Evolutionary conservation across 768 basidiomycete genomes (phyloP).

Genomic region (Suillus discolor): DNA sequence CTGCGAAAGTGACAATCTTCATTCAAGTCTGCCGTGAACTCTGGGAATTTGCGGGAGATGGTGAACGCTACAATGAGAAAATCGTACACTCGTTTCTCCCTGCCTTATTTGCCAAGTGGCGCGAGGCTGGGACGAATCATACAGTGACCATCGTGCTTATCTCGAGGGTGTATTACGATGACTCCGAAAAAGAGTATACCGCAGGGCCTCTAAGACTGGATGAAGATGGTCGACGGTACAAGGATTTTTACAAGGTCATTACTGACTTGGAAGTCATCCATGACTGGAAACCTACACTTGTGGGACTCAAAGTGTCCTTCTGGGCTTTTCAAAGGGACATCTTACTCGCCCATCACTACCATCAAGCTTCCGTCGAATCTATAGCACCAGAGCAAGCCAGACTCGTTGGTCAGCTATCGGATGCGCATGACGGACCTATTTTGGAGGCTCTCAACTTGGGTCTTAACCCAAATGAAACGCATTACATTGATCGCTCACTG

Average conservation of each 20-base stretch:
- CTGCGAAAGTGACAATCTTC: slow-evolving; percentile 90
- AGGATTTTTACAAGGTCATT: slow-evolving; percentile 96
- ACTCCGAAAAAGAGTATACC: slow-evolving; percentile 77
- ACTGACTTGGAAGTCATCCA: slow-evolving; percentile 87
- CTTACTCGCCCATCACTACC: slow-evolving; percentile 85
- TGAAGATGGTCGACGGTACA: slow-evolving; percentile 81
- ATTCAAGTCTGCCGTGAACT: slow-evolving; percentile 96
- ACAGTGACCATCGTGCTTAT: slow-evolving; percentile 94
- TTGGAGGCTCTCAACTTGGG: slow-evolving; percentile 93
- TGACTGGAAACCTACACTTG: slow-evolving; percentile 87
- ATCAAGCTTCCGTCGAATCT: slow-evolving; percentile 62
- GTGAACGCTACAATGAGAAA: slow-evolving; percentile 95
- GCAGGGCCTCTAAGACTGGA: slow-evolving; percentile 79
- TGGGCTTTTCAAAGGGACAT: slow-evolving; percentile 93
- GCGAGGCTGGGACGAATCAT: slow-evolving; percentile 84
- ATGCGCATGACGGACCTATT: slow-evolving; percentile 94
- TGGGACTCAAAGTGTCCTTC: slow-evolving; percentile 85
- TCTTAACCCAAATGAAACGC: slow-evolving; percentile 89
- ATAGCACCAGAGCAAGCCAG: slow-evolving; percentile 52
- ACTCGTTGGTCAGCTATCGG: slow-evolving; percentile 77
- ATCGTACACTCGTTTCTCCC: slow-evolving; percentile 98
- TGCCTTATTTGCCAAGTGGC: slow-evolving; percentile 84
- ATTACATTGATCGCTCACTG: slow-evolving; percentile 94
- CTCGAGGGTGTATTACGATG: slow-evolving; percentile 88
- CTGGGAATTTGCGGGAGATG: slow-evolving; percentile 97